Evolutionary conservation across 2,329 filamentous ascomycete genomes (phyloP).

Genomic region (Fusarium sp.): DNA sequence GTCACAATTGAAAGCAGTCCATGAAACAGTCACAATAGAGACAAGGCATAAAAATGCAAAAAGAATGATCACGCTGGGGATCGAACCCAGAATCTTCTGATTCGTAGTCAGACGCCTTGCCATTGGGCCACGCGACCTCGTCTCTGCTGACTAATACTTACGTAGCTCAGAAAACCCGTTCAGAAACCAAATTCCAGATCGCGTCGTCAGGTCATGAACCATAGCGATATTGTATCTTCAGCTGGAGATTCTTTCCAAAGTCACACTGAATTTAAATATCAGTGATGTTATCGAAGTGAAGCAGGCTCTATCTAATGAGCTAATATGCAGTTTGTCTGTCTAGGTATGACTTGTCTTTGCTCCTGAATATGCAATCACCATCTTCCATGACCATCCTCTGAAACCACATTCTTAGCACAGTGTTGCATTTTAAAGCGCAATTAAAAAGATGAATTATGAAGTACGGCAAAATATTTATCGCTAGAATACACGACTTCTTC

Average conservation of each 20-base stretch:
- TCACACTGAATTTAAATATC: too few relatives aligned
- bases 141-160: neutral
- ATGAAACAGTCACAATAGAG: rapidly evolving
- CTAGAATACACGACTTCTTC: rapidly evolving
- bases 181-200: rapidly evolving
- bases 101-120: conserved; percentile 37
- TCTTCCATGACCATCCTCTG: too few relatives aligned
- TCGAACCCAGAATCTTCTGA: conserved; percentile 38
- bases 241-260: rapidly evolving
- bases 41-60: neutral
- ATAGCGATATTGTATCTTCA: rapidly evolving
- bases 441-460: rapidly evolving
- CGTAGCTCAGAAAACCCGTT: rapidly evolving
- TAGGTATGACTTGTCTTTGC: too few relatives aligned
- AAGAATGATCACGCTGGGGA: conserved; percentile 30
- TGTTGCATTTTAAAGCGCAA: too few relatives aligned
- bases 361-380: too few relatives aligned
- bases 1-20: rapidly evolving
- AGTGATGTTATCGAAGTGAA: neutral
- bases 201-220: neutral
- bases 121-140: conserved; percentile 30
- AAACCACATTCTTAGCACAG: too few relatives aligned
- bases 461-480: neutral
- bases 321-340: too few relatives aligned
- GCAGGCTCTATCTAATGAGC: too few relatives aligned